phyloP scores from a whole-genome alignment of 2,329 filamentous ascomycete species.

The Neopestalotiopsis rosae region DNA sequence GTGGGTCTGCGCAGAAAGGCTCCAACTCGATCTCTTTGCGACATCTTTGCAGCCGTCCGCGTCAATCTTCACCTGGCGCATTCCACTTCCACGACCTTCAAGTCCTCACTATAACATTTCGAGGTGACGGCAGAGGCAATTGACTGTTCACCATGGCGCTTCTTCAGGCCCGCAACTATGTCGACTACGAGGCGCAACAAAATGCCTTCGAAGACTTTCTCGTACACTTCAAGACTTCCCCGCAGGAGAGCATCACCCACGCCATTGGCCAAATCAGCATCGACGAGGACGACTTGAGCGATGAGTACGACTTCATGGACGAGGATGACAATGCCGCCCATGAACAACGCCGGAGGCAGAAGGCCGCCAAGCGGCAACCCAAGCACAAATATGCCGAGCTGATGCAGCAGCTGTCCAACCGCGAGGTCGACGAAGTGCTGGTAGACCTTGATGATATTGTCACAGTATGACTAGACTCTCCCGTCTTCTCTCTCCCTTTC shows the following conservation, averaged over 20 bases:
- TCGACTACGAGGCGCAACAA: slow-evolving; percentile 89
- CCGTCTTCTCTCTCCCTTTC: neutral
- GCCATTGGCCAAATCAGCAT: slow-evolving; percentile 86
- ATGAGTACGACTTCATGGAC: slow-evolving; percentile 94
- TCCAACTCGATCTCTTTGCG: neutral
- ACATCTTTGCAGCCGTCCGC: neutral
- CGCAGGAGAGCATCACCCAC: slow-evolving; percentile 73
- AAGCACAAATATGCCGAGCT: slow-evolving; percentile 89
- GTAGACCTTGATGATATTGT: slow-evolving; percentile 91
- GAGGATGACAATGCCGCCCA: slow-evolving; percentile 69
- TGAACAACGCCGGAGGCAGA: slow-evolving; percentile 54
- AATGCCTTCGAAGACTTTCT: slow-evolving; percentile 89
- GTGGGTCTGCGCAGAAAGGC: neutral
- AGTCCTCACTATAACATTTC: neutral
- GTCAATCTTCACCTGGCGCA: neutral
- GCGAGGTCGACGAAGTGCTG: slow-evolving; percentile 75
- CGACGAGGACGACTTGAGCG: slow-evolving; percentile 83
- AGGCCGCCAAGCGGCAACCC: slow-evolving; percentile 56
- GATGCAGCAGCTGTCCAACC: slow-evolving; percentile 85
- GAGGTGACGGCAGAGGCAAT: slow-evolving; percentile 13
- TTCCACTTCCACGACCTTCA: neutral
- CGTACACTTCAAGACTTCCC: slow-evolving; percentile 82
- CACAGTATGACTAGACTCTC: slow-evolving; percentile 56
- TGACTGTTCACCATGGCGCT: slow-evolving; percentile 73
- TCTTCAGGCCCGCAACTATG: slow-evolving; percentile 75